These are phyloP conservation scores for Nicotiana otophora DNA, from an alignment of 257 asterid genomes.

Conservation along the genomic window DNA sequence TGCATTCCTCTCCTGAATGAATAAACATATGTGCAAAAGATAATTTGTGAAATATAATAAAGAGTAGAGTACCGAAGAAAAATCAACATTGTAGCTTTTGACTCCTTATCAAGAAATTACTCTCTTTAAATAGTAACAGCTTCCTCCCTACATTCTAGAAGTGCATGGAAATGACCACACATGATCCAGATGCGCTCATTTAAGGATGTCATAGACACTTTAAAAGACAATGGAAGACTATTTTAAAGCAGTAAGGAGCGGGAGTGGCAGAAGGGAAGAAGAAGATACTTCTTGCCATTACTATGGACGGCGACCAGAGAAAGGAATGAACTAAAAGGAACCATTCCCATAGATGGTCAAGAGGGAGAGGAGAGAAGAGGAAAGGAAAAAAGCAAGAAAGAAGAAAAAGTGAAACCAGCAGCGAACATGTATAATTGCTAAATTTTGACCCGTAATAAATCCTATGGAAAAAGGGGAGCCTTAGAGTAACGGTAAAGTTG, in stretches of 20 bases:
- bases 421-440: not conserved
- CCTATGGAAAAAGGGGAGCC: not conserved
- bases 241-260: not conserved
- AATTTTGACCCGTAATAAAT: not conserved
- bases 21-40: not conserved
- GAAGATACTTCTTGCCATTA: not conserved
- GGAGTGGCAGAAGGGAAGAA: not conserved
- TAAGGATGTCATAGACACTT: not conserved
- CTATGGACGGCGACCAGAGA: not conserved
- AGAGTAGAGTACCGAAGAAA: not conserved
- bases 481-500: too few relatives aligned
- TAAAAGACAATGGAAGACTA: not conserved
- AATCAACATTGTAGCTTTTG: not conserved
- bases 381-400: not conserved
- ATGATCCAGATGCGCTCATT: not conserved
- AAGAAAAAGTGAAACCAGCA: not conserved
- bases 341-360: not conserved
- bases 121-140: not conserved
- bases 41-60: not conserved
- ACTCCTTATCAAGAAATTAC: not conserved
- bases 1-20: slow-evolving; percentile 56
- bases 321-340: slow-evolving; percentile 1
- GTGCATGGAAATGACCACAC: not conserved
- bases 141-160: not conserved
- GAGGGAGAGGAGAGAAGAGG: not conserved